These are phyloP conservation scores for Boletus reticulatus DNA, from an alignment of 768 basidiomycete species.

Conservation along the genomic window DNA sequence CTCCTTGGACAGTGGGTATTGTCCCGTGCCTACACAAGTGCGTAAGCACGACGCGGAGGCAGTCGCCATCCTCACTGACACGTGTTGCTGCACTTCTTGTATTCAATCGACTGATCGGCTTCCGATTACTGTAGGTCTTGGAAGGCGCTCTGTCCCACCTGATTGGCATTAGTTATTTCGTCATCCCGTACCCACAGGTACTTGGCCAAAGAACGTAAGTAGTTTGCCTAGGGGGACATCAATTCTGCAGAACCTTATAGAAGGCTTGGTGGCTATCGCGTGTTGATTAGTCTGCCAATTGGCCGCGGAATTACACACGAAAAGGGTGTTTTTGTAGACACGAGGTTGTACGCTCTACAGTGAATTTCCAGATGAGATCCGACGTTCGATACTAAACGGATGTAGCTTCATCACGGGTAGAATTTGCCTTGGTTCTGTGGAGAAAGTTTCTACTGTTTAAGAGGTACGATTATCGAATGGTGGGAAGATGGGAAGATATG, in stretches of 20 bases:
- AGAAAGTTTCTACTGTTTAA: not conserved
- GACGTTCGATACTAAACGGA: constrained; percentile 1
- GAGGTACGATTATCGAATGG: not conserved
- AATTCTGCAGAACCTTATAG: constrained; percentile 9
- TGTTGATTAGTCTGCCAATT: constrained; percentile 11
- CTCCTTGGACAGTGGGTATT: not conserved
- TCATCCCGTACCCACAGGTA: not conserved
- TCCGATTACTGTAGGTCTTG: not conserved
- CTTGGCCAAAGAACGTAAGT: constrained; percentile 6
- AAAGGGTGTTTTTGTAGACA: constrained; percentile 8
- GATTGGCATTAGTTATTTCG: constrained; percentile 3
- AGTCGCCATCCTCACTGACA: constrained; percentile 1
- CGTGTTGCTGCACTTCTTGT: constrained; percentile 5
- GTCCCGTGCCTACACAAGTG: not conserved
- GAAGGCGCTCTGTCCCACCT: not conserved
- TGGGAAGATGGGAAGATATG: not conserved
- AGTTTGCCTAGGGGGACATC: not conserved
- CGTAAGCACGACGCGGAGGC: not conserved
- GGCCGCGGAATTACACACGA: constrained; percentile 26
- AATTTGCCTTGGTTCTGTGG: not conserved
- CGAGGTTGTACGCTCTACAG: constrained; percentile 6
- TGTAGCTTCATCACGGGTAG: not conserved
- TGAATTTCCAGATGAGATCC: constrained; percentile 11
- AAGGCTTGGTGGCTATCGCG: constrained; percentile 16
- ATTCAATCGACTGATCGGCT: constrained; percentile 1